Conservation (phyloP, 306 rosid genomes). For the Luffa acutangula region DNA sequence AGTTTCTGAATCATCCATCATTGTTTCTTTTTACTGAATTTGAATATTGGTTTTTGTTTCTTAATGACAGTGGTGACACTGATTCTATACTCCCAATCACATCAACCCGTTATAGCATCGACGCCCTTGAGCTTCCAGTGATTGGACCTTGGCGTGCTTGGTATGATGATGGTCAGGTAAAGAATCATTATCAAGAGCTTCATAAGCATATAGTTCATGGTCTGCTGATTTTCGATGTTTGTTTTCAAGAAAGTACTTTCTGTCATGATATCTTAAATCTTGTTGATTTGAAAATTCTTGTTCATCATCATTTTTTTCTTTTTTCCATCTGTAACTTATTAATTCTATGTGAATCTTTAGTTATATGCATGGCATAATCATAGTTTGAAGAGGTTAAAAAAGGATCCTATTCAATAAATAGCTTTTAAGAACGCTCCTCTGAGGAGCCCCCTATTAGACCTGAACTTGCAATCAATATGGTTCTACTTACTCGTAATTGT, state of each 20-base stretch:
- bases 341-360: background rate
- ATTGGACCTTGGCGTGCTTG: constrained; percentile 62
- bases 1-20: background rate
- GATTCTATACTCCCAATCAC: constrained; percentile 64
- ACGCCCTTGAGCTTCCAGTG: constrained; percentile 61
- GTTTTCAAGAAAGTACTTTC: background rate
- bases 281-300: background rate
- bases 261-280: background rate
- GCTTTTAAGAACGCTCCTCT: background rate
- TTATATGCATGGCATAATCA: background rate
- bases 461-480: background rate
- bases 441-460: background rate
- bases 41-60: background rate
- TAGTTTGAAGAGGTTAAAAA: background rate
- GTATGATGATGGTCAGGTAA: constrained; percentile 70
- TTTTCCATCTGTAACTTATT: background rate
- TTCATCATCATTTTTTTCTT: background rate
- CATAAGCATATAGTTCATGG: background rate
- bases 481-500: background rate
- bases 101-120: constrained; percentile 66
- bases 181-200: background rate
- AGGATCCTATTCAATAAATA: no score
- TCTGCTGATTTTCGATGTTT: background rate
- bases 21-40: background rate
- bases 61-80: constrained; percentile 67